These are phyloP conservation scores for Saturnispora mendoncae DNA, from an alignment of 805 yeast species.

Conservation along the genomic window DNA sequence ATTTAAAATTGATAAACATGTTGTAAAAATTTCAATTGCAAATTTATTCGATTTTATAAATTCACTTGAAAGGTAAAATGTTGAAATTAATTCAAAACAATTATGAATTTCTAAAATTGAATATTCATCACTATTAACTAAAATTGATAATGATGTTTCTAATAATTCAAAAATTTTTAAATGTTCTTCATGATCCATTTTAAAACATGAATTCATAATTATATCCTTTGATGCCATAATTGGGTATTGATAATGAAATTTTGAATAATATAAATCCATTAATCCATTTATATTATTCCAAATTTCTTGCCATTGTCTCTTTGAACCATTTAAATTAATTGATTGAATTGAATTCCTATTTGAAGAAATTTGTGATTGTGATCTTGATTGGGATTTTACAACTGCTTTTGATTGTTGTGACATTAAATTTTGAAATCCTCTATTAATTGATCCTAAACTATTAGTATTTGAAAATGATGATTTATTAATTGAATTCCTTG, in stretches of 20 bases:
- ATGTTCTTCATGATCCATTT: constrained; percentile 25
- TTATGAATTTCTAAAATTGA: constrained; percentile 28
- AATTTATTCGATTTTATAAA: constrained; percentile 23
- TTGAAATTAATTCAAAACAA: constrained; percentile 29
- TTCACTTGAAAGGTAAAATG: constrained; percentile 31
- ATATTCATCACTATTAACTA: constrained; percentile 23
- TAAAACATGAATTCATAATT: constrained; percentile 21
- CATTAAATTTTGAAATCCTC: constrained; percentile 4
- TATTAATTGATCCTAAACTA: constrained; percentile 4
- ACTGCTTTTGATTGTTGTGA: neutral
- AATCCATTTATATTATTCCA: constrained; percentile 1
- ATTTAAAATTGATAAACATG: constrained; percentile 38
- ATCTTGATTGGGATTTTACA: neutral
- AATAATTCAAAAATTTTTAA: constrained; percentile 33
- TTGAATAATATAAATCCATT: constrained; percentile 32
- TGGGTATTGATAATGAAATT: constrained; percentile 38
- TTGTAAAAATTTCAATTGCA: constrained; percentile 28
- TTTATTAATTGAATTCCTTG: constrained; percentile 3
- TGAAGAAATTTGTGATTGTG: neutral
- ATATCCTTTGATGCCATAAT: constrained; percentile 32
- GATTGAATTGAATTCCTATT: too few relatives aligned
- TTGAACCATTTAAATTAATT: neutral
- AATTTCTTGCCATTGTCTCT: constrained; percentile 5
- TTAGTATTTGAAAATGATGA: neutral
- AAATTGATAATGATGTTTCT: constrained; percentile 30